phyloP scores from a whole-genome alignment of 106 monocot species.

The Phalaenopsis equestris region DNA sequence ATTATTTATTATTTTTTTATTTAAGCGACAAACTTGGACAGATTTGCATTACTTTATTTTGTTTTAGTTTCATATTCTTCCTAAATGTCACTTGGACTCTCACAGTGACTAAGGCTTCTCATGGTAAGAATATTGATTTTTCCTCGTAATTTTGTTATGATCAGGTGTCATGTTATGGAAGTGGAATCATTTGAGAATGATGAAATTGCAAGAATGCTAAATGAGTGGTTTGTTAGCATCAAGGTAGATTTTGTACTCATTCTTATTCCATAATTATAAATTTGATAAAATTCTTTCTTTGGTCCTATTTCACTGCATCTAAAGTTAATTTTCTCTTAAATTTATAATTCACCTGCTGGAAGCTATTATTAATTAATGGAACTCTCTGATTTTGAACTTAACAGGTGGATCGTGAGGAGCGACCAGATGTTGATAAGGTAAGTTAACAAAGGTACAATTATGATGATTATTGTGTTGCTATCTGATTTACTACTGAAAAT shows the following conservation, averaged over 20 bases:
- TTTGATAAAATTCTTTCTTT: neutral
- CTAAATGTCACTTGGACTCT: neutral
- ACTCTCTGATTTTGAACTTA: constrained; percentile 12
- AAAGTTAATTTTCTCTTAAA: neutral
- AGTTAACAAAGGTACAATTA: neutral
- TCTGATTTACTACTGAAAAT: no score
- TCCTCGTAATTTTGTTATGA: neutral
- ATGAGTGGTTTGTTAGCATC: constrained; percentile 94
- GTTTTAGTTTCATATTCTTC: neutral
- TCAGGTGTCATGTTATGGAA: constrained; percentile 99
- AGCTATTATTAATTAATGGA: neutral
- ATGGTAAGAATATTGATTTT: neutral
- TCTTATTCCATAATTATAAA: neutral
- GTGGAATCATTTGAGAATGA: constrained; percentile 96
- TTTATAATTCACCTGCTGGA: neutral
- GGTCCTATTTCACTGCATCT: neutral
- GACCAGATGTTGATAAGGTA: constrained; percentile 99
- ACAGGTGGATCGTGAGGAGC: constrained; percentile 91
- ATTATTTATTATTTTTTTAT: neutral
- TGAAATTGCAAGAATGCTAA: constrained; percentile 71
- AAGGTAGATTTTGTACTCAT: constrained; percentile 38
- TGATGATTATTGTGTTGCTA: no score
- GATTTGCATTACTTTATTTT: neutral
- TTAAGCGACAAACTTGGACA: neutral
- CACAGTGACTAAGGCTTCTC: neutral